A percentile compares a stretch with the other conserved stretches of the same genome.
Evolutionary conservation across 805 yeast species (phyloP).

Genomic region (Barnettozyma populi): DNA sequence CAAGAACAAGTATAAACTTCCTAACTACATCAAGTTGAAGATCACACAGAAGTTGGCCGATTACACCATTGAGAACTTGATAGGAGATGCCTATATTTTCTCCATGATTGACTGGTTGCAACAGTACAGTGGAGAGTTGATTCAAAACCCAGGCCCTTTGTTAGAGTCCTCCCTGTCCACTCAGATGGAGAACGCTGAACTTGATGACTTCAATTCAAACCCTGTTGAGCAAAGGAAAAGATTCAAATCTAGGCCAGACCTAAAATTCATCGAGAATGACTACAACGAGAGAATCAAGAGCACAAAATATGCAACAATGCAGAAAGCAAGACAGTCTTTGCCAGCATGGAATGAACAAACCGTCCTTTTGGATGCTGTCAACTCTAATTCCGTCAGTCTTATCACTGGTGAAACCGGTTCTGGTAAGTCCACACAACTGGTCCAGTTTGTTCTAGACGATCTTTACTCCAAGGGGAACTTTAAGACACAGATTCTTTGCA

Average conservation of each 20-base stretch:
- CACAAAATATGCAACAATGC: conserved; percentile 34
- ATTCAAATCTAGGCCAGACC: conserved; percentile 27
- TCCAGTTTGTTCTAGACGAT: conserved; percentile 79
- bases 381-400: conserved; percentile 57
- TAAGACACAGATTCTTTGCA: conserved; percentile 64
- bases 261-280: conserved; percentile 29
- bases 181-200: conserved; percentile 2
- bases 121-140: conserved; percentile 48
- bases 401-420: conserved; percentile 98
- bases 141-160: conserved; percentile 74
- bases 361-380: conserved; percentile 51
- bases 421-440: conserved; percentile 93
- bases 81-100: conserved; percentile 70
- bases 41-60: conserved; percentile 42
- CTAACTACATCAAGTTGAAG: conserved; percentile 65
- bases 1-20: conserved; percentile 40
- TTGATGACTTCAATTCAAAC: background rate
- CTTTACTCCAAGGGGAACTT: conserved; percentile 41
- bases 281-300: conserved; percentile 31
- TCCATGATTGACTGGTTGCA: conserved; percentile 76
- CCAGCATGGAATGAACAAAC: conserved; percentile 82
- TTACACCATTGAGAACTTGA: conserved; percentile 36
- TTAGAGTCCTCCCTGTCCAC: conserved; percentile 23
- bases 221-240: conserved; percentile 8
- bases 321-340: conserved; percentile 44